Conservation (phyloP, 1,139 yeast species). For the Suhomyces ambrosiae region DNA sequence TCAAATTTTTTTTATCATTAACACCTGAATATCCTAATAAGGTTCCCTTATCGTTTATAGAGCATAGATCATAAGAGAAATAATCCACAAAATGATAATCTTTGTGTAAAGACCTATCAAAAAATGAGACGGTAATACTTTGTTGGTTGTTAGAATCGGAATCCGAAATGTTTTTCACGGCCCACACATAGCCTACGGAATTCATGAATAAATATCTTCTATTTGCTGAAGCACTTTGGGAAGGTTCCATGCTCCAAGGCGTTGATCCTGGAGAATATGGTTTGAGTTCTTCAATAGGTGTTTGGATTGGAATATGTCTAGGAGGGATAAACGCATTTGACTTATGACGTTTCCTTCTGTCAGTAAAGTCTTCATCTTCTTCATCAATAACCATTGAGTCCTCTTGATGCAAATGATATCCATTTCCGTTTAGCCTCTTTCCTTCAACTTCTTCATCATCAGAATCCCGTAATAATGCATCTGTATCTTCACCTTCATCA, state of each 20-base stretch:
- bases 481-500: conserved; percentile 29
- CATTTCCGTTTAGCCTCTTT: conserved; percentile 10
- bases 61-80: conserved; percentile 71
- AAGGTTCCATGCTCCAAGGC: conserved; percentile 59
- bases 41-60: conserved; percentile 67
- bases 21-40: conserved; percentile 56
- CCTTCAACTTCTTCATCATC: conserved; percentile 20
- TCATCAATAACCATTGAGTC: conserved; percentile 43
- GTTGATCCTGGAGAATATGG: conserved; percentile 82
- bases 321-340: conserved; percentile 19
- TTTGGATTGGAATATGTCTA: conserved; percentile 3
- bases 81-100: conserved; percentile 88
- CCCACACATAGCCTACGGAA: conserved; percentile 79
- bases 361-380: conserved; percentile 29
- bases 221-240: conserved; percentile 31
- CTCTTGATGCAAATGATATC: conserved; percentile 26
- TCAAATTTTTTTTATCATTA: conserved; percentile 19
- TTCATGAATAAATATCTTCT: conserved; percentile 84
- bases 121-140: conserved; percentile 82
- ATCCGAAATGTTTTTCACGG: conserved; percentile 58
- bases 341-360: conserved; percentile 31
- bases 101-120: conserved; percentile 74
- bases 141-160: conserved; percentile 35
- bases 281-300: conserved; percentile 14
- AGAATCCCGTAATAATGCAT: conserved; percentile 21